Evolutionary conservation across 345 rosid species (phyloP).

Genomic region (Gossypium raimondii): DNA sequence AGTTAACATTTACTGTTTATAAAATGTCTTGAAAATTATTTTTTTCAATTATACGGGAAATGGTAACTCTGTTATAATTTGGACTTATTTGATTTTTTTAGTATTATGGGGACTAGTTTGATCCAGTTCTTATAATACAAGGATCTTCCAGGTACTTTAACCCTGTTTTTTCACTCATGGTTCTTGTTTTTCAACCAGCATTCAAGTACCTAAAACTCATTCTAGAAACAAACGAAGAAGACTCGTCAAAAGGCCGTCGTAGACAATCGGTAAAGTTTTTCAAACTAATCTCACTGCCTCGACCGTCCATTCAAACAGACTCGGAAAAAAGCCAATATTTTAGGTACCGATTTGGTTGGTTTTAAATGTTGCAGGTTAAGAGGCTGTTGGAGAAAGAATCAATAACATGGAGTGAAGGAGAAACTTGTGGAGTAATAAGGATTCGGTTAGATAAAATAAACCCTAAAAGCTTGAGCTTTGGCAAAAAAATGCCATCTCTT

Average conservation of each 20-base stretch:
- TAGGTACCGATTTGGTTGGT: background rate
- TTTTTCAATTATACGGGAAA: too few species aligned
- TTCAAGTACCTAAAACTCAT: constrained; percentile 48
- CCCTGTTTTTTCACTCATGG: background rate
- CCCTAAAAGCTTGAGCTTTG: constrained; percentile 39
- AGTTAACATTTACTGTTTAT: too few species aligned
- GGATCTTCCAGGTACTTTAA: too few species aligned
- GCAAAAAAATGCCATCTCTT: constrained; percentile 15
- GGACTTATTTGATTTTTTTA: too few species aligned
- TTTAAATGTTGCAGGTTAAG: constrained; percentile 31
- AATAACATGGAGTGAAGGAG: constrained; percentile 43
- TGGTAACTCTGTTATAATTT: too few species aligned
- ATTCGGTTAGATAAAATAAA: constrained; percentile 39
- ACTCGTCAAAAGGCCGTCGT: constrained; percentile 38
- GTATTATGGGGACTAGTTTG: too few species aligned
- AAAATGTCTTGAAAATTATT: too few species aligned
- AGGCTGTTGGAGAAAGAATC: constrained; percentile 51
- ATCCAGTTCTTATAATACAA: too few species aligned
- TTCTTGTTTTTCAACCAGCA: constrained; percentile 27
- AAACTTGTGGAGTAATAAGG: constrained; percentile 30
- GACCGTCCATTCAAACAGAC: too few species aligned
- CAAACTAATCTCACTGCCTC: too few species aligned
- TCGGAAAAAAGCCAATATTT: too few species aligned
- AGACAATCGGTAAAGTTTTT: constrained; percentile 38
- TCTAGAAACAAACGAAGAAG: constrained; percentile 34